Evolutionary conservation across 345 rosid genomes (phyloP).

Genomic region (Aquilaria malaccensis): DNA sequence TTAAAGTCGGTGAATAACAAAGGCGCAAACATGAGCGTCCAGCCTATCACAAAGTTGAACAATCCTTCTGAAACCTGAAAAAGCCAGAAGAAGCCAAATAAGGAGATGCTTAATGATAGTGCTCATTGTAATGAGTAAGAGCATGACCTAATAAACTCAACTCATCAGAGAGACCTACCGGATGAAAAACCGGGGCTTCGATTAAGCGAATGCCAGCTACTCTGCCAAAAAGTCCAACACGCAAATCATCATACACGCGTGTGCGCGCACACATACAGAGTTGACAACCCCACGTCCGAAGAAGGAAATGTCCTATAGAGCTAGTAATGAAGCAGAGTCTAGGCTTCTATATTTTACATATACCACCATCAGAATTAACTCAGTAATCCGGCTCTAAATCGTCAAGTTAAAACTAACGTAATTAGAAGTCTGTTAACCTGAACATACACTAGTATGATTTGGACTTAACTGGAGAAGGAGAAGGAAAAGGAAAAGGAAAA

Average conservation of each 20-base stretch:
- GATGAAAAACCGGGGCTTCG: constrained; percentile 84
- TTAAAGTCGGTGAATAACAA: constrained; percentile 72
- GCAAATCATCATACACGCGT: constrained; percentile 9
- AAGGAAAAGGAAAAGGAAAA: neutral
- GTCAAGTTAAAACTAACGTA: too few relatives aligned
- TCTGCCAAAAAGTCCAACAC: constrained; percentile 42
- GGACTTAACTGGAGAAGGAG: neutral
- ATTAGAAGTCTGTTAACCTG: too few relatives aligned
- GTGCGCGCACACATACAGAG: too few relatives aligned
- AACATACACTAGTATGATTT: too few relatives aligned
- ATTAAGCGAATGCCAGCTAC: constrained; percentile 63
- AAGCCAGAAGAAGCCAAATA: neutral
- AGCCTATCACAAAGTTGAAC: constrained; percentile 89
- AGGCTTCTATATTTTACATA: too few relatives aligned
- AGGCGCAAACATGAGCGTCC: constrained; percentile 99
- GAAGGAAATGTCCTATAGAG: too few relatives aligned
- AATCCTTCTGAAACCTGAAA: constrained; percentile 81
- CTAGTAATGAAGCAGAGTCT: too few relatives aligned
- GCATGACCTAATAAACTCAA: neutral
- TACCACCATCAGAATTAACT: too few relatives aligned
- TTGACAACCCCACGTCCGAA: too few relatives aligned
- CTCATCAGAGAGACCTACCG: constrained; percentile 38
- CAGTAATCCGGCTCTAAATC: too few relatives aligned
- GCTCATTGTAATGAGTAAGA: too few relatives aligned
- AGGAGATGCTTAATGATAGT: too few relatives aligned